A percentile compares a stretch with the other conserved stretches of the same genome.
Conservation (phyloP, 495 filamentous ascomycete species). For the Friedmanniomyces endolithicus region DNA sequence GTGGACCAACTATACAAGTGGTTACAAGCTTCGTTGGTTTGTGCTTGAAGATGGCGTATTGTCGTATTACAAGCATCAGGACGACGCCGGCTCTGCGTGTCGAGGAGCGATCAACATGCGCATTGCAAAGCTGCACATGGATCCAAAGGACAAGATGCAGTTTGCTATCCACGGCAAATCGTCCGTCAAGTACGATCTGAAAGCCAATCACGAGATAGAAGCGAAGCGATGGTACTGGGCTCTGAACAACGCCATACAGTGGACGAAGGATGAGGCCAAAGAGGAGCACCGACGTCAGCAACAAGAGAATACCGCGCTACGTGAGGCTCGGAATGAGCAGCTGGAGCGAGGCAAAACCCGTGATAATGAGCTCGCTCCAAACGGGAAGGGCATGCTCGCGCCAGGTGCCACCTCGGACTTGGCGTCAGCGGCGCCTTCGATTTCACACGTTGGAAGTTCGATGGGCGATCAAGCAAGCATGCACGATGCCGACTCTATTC, state of each 20-base stretch:
- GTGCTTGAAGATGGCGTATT: conserved; percentile 93
- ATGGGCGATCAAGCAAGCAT: conserved; percentile 43
- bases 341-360: conserved; percentile 33
- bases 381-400: conserved; percentile 12
- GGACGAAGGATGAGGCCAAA: conserved; percentile 90
- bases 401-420: conserved; percentile 30
- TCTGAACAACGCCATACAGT: conserved; percentile 96
- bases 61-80: conserved; percentile 98
- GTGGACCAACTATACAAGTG: conserved; percentile 96
- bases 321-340: conserved; percentile 59
- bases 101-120: conserved; percentile 97
- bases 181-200: conserved; percentile 96
- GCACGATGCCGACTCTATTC: conserved; percentile 39
- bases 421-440: conserved; percentile 35
- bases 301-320: conserved; percentile 61
- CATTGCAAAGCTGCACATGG: conserved; percentile 89
- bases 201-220: conserved; percentile 90
- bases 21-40: conserved; percentile 95
- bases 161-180: conserved; percentile 97
- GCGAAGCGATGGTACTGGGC: conserved; percentile 96
- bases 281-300: conserved; percentile 67
- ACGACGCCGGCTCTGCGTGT: conserved; percentile 84
- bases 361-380: conserved; percentile 35
- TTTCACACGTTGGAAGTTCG: conserved; percentile 29
- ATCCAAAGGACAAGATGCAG: conserved; percentile 86